phyloP scores from a whole-genome alignment of 2,329 filamentous ascomycete species.

The Alternaria infectoria region DNA sequence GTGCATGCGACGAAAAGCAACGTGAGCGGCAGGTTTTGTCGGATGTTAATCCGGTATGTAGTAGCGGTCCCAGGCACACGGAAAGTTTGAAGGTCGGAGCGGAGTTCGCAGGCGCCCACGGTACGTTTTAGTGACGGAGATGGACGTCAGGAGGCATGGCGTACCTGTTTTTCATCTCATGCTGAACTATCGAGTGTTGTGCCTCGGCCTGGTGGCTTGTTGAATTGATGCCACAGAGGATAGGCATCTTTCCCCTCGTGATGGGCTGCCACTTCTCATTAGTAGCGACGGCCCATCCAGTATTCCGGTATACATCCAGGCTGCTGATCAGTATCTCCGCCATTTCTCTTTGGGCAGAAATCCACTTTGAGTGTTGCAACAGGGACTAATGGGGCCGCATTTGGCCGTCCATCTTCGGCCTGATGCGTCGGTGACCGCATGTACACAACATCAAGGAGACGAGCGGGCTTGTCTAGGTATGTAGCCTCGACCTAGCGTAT shows the following conservation, averaged over 20 bases:
- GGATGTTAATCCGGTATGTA: neutral
- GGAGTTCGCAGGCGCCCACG: neutral
- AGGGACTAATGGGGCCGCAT: neutral
- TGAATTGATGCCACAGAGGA: neutral
- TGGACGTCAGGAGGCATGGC: neutral
- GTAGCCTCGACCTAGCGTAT: neutral
- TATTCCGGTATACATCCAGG: neutral
- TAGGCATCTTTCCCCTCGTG: neutral
- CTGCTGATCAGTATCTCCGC: conserved; percentile 4
- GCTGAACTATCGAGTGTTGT: neutral
- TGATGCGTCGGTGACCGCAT: neutral
- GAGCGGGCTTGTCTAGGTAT: neutral
- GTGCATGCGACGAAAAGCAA: neutral
- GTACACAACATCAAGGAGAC: neutral
- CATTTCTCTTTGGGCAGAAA: neutral
- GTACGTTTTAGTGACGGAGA: neutral
- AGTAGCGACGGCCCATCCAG: neutral
- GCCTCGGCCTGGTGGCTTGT: neutral
- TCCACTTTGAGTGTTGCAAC: neutral
- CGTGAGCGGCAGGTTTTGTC: neutral
- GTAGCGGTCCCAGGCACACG: neutral
- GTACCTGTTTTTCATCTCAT: neutral
- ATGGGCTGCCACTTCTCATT: neutral
- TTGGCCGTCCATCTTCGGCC: neutral
- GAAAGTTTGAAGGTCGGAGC: neutral